These are phyloP conservation scores for Naematelia encephala DNA, from an alignment of 768 basidiomycete genomes.

Conservation along the genomic window DNA sequence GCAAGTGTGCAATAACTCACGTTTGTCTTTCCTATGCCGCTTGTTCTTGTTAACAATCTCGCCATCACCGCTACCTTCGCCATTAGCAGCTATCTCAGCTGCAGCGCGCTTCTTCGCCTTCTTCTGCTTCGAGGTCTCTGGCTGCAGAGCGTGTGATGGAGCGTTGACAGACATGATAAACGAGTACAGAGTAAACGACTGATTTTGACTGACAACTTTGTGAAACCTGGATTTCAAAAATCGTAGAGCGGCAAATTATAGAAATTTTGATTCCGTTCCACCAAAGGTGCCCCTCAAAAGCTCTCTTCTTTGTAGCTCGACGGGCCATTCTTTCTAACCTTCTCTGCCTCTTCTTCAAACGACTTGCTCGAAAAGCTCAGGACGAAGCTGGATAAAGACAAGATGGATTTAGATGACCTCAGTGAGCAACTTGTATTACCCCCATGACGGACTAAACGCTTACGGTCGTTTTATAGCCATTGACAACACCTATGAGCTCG, in stretches of 20 bases:
- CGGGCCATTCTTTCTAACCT: background rate
- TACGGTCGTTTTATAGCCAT: slow-evolving; percentile 26
- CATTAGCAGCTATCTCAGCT: slow-evolving; percentile 13
- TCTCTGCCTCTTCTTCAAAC: background rate
- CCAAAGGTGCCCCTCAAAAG: background rate
- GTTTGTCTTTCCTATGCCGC: slow-evolving; percentile 88
- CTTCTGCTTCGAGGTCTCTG: background rate
- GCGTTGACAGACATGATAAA: background rate
- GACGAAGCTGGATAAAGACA: slow-evolving; percentile 1
- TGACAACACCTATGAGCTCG: slow-evolving; percentile 41
- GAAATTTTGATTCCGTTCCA: background rate
- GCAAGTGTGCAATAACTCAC: slow-evolving; percentile 55
- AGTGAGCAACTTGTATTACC: slow-evolving; percentile 16
- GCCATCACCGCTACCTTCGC: slow-evolving; percentile 4
- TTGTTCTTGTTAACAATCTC: slow-evolving; percentile 72
- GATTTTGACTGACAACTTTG: too few relatives aligned
- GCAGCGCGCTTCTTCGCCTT: slow-evolving; percentile 17
- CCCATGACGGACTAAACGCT: background rate
- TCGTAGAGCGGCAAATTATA: background rate
- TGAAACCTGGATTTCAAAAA: too few relatives aligned
- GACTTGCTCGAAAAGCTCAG: background rate
- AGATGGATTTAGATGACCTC: slow-evolving; percentile 44
- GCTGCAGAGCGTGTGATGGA: background rate
- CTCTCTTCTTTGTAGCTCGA: background rate
- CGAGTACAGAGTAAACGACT: too few relatives aligned